These are phyloP conservation scores for Leavenworthia alabamica DNA, from an alignment of 345 rosid species.

Conservation along the genomic window DNA sequence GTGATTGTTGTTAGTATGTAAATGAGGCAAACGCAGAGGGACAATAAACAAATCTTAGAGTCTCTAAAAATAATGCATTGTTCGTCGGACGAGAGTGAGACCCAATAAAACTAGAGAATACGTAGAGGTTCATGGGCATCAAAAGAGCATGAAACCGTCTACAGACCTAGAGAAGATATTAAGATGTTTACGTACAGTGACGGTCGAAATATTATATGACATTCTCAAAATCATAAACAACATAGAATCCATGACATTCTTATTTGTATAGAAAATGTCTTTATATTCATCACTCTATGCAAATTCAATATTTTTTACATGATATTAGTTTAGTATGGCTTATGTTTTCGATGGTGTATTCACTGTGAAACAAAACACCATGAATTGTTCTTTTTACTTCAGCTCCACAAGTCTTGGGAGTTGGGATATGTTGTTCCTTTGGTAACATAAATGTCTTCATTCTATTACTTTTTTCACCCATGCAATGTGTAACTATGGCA, in stretches of 20 bases:
- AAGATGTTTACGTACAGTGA: too few species aligned
- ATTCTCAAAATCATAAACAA: background rate
- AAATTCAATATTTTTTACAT: background rate
- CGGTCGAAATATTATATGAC: too few species aligned
- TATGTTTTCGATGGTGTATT: background rate
- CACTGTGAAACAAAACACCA: background rate
- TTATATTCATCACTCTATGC: background rate
- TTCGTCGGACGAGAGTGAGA: too few species aligned
- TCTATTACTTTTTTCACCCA: background rate
- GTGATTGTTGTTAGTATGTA: too few species aligned
- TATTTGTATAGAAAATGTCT: background rate
- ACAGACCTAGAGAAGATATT: too few species aligned
- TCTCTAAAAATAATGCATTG: too few species aligned
- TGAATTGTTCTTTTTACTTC: background rate
- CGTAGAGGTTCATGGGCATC: too few species aligned
- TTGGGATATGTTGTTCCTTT: background rate
- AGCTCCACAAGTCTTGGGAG: background rate
- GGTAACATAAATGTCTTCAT: background rate
- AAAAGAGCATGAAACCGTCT: too few species aligned
- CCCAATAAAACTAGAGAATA: too few species aligned
- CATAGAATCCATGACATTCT: too few species aligned
- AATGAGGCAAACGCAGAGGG: too few species aligned
- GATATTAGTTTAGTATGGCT: background rate
- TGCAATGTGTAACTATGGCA: background rate
- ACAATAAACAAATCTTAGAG: too few species aligned